These are phyloP conservation scores for Clitopilus passeckerianus DNA, from an alignment of 768 basidiomycete genomes.

Conservation along the genomic window DNA sequence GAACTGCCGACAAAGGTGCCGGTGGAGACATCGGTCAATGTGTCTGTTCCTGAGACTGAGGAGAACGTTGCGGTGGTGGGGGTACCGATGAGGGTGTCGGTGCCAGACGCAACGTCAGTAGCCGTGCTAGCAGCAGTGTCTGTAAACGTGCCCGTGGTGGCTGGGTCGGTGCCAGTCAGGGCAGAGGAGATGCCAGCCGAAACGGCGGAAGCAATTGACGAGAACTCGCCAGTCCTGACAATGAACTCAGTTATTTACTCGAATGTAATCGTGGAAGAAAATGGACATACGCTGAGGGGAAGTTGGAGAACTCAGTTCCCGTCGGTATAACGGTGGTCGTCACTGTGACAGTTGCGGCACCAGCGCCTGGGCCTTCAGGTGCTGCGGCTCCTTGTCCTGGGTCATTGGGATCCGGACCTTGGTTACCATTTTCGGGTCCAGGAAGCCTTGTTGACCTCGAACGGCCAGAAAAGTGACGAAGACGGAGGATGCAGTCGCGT, in stretches of 20 bases:
- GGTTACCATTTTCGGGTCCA: neutral
- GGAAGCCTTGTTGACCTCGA: neutral
- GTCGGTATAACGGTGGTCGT: neutral
- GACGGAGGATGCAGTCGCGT: neutral
- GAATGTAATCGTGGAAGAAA: neutral
- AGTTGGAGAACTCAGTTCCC: neutral
- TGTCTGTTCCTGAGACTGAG: neutral
- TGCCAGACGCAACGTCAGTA: neutral
- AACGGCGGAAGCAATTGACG: neutral
- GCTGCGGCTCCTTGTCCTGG: neutral
- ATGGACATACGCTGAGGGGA: neutral
- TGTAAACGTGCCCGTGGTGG: neutral
- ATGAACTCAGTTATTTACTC: neutral
- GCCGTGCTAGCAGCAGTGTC: neutral
- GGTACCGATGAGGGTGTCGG: neutral
- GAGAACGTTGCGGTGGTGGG: neutral
- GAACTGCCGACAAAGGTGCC: neutral
- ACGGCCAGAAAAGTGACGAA: slow-evolving; percentile 1
- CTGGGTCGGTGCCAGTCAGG: neutral
- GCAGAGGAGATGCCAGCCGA: neutral
- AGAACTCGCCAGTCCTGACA: neutral
- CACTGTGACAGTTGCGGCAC: neutral
- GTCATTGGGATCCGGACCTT: neutral
- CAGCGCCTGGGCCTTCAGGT: neutral
- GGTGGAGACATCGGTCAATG: neutral